These are phyloP conservation scores for Malassezia obtusa DNA, from an alignment of 1,284 basidiomycete species.

Conservation along the genomic window DNA sequence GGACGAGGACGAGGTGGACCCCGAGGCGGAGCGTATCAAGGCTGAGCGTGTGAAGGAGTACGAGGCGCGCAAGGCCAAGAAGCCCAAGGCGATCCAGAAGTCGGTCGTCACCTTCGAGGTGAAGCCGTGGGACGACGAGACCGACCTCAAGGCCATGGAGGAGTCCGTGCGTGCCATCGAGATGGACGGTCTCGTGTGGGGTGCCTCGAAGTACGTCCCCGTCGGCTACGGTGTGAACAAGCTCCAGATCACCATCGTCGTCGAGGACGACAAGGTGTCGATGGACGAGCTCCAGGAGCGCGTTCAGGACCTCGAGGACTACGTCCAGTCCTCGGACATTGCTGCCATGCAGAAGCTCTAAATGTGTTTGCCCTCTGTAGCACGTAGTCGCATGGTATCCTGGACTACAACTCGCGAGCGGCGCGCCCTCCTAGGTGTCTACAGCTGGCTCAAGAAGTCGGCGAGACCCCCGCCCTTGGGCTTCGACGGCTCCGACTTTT, in stretches of 20 bases:
- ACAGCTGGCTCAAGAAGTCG: constrained; percentile 6
- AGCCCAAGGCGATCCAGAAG: constrained; percentile 58
- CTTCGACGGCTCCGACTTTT: background rate
- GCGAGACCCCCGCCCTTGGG: background rate
- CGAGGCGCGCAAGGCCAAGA: constrained; percentile 82
- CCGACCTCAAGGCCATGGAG: constrained; percentile 85
- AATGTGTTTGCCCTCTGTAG: constrained; percentile 8
- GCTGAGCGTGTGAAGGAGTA: constrained; percentile 89
- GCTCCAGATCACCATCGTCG: constrained; percentile 86
- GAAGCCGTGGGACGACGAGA: constrained; percentile 98
- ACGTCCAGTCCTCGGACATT: constrained; percentile 80
- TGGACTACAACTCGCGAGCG: background rate
- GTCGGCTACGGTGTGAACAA: constrained; percentile 88
- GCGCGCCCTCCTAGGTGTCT: background rate
- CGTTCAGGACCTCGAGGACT: constrained; percentile 66
- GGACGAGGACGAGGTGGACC: constrained; percentile 70
- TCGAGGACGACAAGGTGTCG: constrained; percentile 93
- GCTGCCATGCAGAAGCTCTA: constrained; percentile 48
- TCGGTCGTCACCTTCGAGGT: constrained; percentile 92
- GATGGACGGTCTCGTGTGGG: constrained; percentile 89
- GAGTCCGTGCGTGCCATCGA: constrained; percentile 72
- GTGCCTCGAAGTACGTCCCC: constrained; percentile 70
- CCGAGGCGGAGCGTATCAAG: constrained; percentile 87
- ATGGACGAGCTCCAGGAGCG: constrained; percentile 73
- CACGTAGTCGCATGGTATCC: background rate